Evolutionary conservation across 2,329 filamentous ascomycete genomes (phyloP).

Genomic region (Botryotinia calthae): DNA sequence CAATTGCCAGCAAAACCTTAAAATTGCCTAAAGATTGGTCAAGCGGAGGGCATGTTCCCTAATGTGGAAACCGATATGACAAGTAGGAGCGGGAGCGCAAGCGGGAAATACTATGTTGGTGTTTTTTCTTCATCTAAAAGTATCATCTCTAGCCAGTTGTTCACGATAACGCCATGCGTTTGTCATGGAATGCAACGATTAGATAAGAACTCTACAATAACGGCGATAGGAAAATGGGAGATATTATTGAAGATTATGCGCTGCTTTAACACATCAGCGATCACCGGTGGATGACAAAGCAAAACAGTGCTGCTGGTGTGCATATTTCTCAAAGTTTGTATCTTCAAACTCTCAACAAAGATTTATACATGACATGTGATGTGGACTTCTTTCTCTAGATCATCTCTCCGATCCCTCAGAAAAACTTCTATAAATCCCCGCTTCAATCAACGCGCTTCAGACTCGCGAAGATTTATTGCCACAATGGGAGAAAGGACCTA

Average conservation of each 20-base stretch:
- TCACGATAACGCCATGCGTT: not conserved
- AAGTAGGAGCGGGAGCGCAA: not conserved
- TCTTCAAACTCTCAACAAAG: not conserved
- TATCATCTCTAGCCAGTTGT: not conserved
- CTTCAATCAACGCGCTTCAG: not conserved
- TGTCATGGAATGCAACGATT: not conserved
- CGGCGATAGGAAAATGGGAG: not conserved
- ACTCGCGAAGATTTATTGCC: not conserved
- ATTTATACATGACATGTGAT: not conserved
- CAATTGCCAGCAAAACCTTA: not conserved
- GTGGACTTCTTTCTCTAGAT: not conserved
- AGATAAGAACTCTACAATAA: not conserved
- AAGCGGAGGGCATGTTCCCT: not conserved
- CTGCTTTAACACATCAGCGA: not conserved
- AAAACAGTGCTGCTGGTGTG: too few species aligned
- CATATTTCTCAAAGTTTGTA: not conserved
- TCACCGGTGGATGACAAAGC: constrained; percentile 1
- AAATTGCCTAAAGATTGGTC: not conserved
- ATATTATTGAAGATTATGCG: not conserved
- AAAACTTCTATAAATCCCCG: not conserved
- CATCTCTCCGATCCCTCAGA: not conserved
- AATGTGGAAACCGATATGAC: not conserved
- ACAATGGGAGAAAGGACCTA: constrained; percentile 25
- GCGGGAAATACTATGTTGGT: not conserved
- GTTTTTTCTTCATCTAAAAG: not conserved